Conservation (phyloP, 2,329 filamentous ascomycete genomes). For the Alternaria sp. region DNA sequence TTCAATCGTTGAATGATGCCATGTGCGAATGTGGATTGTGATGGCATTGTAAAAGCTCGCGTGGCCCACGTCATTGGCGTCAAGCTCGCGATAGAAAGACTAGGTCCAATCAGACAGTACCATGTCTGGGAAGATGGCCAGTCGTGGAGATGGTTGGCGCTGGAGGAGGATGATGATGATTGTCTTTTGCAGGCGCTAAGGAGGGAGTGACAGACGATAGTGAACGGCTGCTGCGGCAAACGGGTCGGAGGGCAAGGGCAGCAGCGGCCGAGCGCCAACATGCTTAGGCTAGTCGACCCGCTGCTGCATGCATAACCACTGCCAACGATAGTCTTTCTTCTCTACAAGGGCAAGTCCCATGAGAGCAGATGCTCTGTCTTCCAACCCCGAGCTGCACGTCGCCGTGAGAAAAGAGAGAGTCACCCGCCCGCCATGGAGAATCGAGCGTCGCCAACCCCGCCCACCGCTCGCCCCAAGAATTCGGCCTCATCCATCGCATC, state of each 20-base stretch:
- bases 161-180: conserved; percentile 10
- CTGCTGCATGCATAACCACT: conserved; percentile 22
- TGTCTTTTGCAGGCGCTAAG: conserved; percentile 14
- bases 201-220: conserved; percentile 12
- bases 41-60: conserved; percentile 11
- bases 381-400: conserved; percentile 24
- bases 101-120: conserved; percentile 9
- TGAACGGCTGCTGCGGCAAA: conserved; percentile 26
- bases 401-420: conserved; percentile 18
- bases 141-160: conserved; percentile 16
- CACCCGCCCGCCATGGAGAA: conserved; percentile 41
- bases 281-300: conserved; percentile 20
- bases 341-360: conserved; percentile 30
- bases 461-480: conserved; percentile 42
- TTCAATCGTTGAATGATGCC: conserved; percentile 3
- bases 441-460: conserved; percentile 46
- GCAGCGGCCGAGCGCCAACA: conserved; percentile 19
- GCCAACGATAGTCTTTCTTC: conserved; percentile 24
- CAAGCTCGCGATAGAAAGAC: not conserved
- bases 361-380: conserved; percentile 29
- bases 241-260: conserved; percentile 21
- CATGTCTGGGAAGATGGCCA: conserved; percentile 13
- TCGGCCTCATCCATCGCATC: conserved; percentile 41
- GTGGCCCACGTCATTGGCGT: conserved; percentile 21
- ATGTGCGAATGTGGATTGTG: conserved; percentile 1